Evolutionary conservation across 768 basidiomycete species (phyloP).

Genomic region (Suillus plorans): DNA sequence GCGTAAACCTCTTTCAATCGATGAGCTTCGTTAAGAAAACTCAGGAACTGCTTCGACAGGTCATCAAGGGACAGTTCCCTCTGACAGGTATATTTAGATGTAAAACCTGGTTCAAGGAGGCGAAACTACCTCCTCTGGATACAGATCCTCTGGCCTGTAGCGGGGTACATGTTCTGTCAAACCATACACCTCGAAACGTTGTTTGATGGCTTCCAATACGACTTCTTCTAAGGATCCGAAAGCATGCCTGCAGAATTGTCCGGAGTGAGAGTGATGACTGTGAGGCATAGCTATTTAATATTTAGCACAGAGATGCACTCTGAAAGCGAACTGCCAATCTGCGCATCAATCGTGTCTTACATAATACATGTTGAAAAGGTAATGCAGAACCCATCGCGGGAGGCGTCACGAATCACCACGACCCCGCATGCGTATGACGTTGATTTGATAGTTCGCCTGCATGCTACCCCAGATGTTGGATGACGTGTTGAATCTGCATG

Average conservation of each 20-base stretch:
- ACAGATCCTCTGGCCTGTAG: constrained; percentile 77
- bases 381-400: constrained; percentile 5
- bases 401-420: constrained; percentile 3
- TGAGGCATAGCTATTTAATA: constrained; percentile 46
- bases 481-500: constrained; percentile 1
- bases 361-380: neutral
- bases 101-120: constrained; percentile 10
- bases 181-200: constrained; percentile 81
- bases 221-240: constrained; percentile 78
- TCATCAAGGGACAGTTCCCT: constrained; percentile 48
- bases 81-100: constrained; percentile 38
- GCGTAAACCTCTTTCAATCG: constrained; percentile 66
- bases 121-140: constrained; percentile 86
- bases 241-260: constrained; percentile 92
- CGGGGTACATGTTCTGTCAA: constrained; percentile 93
- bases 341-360: neutral
- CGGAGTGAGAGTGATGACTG: constrained; percentile 90
- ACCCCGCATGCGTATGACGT: constrained; percentile 1
- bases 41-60: constrained; percentile 64
- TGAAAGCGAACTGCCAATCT: neutral
- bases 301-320: neutral
- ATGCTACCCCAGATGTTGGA: neutral
- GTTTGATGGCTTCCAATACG: constrained; percentile 73
- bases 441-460: neutral
- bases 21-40: constrained; percentile 78